A percentile compares a stretch with the other conserved stretches of the same genome.
Conservation (phyloP, 2,329 filamentous ascomycete genomes). For the Penicillium brevicompactum region DNA sequence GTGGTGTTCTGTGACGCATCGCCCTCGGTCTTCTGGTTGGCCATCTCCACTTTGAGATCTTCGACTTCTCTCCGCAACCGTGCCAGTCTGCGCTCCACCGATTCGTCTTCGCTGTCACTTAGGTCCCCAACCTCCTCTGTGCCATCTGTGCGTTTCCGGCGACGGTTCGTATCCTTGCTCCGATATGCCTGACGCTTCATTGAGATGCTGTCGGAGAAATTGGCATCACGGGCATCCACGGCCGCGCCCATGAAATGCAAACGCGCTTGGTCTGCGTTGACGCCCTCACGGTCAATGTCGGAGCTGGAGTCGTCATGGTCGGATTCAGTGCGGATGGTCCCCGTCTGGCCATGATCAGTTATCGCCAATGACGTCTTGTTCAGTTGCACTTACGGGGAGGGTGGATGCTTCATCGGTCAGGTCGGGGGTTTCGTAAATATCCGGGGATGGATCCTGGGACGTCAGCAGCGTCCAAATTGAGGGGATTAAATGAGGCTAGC, state of each 20-base stretch:
- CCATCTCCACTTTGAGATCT: slow-evolving; percentile 63
- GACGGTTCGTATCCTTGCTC: slow-evolving; percentile 58
- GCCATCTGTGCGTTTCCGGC: slow-evolving; percentile 51
- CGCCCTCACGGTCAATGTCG: slow-evolving; percentile 72
- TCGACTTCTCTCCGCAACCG: slow-evolving; percentile 81
- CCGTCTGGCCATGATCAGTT: slow-evolving; percentile 55
- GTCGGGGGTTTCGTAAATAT: slow-evolving; percentile 95
- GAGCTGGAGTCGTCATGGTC: slow-evolving; percentile 60
- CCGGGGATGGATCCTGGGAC: slow-evolving; percentile 79
- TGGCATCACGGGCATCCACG: slow-evolving; percentile 75
- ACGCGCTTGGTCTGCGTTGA: slow-evolving; percentile 79
- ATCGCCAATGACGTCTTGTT: background rate
- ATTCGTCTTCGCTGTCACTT: slow-evolving; percentile 79
- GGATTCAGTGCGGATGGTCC: slow-evolving; percentile 59
- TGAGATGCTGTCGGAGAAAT: slow-evolving; percentile 87
- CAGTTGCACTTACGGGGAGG: slow-evolving; percentile 62
- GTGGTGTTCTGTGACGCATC: slow-evolving; percentile 5
- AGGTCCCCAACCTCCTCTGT: slow-evolving; percentile 70
- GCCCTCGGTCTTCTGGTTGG: slow-evolving; percentile 52
- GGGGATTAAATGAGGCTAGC: slow-evolving; percentile 8
- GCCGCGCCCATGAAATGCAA: slow-evolving; percentile 74
- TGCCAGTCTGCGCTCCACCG: slow-evolving; percentile 75
- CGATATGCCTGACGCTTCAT: slow-evolving; percentile 83
- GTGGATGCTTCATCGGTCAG: slow-evolving; percentile 89
- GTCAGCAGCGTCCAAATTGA: background rate